Evolutionary conservation across 2,329 filamentous ascomycete genomes (phyloP).

Genomic region (Alternaria infectoria): DNA sequence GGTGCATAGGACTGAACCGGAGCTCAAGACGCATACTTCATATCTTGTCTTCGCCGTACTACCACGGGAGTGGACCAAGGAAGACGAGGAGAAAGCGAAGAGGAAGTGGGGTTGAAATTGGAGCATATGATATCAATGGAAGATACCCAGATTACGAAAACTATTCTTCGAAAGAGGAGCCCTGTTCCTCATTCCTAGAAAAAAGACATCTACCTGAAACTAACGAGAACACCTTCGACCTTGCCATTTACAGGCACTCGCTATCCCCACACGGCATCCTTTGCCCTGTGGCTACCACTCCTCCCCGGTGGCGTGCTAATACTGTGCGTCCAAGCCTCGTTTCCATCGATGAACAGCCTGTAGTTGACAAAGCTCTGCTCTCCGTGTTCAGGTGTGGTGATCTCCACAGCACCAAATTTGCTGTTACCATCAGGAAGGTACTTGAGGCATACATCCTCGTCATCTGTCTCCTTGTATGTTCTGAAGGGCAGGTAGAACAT

Average conservation of each 20-base stretch:
- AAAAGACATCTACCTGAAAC: neutral
- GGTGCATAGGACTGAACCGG: conserved; percentile 80
- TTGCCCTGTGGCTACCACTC: conserved; percentile 49
- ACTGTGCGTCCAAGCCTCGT: conserved; percentile 73
- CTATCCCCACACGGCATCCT: conserved; percentile 56
- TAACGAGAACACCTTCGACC: neutral
- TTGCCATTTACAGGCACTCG: neutral
- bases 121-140: neutral
- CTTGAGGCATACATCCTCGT: conserved; percentile 83
- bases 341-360: conserved; percentile 80
- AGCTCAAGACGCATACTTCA: conserved; percentile 95
- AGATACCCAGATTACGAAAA: neutral
- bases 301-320: conserved; percentile 52
- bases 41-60: conserved; percentile 93
- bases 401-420: conserved; percentile 85
- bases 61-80: conserved; percentile 83
- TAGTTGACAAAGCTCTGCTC: conserved; percentile 80
- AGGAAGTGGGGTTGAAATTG: conserved; percentile 43
- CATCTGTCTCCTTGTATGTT: conserved; percentile 81
- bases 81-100: conserved; percentile 74
- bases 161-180: neutral
- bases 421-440: conserved; percentile 86
- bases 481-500: conserved; percentile 91
- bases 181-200: neutral
- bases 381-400: conserved; percentile 69